phyloP scores from a whole-genome alignment of 2,329 filamentous ascomycete species.

The Monilinia vaccinii-corymbosi region DNA sequence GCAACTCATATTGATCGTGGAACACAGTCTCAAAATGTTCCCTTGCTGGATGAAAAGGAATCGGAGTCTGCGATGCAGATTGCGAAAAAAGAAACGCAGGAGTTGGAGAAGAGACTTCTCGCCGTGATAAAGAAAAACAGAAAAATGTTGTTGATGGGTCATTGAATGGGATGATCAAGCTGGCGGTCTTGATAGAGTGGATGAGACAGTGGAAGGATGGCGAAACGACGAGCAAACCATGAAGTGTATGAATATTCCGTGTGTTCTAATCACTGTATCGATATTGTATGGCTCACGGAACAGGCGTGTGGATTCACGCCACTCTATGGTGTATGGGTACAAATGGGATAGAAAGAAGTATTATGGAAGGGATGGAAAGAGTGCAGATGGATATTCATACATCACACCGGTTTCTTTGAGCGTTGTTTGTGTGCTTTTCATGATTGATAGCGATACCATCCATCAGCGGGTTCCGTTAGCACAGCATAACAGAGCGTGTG shows the following conservation, averaged over 20 bases:
- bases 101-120: constrained; percentile 52
- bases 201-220: not conserved
- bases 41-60: constrained; percentile 53
- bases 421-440: not conserved
- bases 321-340: not conserved
- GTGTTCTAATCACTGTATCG: not conserved
- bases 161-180: constrained; percentile 19
- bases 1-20: constrained; percentile 26
- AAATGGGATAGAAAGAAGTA: not conserved
- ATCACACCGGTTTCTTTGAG: not conserved
- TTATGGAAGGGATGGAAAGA: not conserved
- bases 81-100: constrained; percentile 51
- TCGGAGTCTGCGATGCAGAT: constrained; percentile 44
- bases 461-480: not conserved
- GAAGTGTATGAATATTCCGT: not conserved
- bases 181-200: too few relatives aligned
- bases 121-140: constrained; percentile 51
- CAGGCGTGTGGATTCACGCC: not conserved
- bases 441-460: not conserved
- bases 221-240: not conserved
- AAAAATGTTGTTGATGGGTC: constrained; percentile 36
- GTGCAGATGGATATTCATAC: not conserved
- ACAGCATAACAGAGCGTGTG: not conserved
- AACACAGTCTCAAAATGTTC: constrained; percentile 25
- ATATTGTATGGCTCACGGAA: not conserved